Evolutionary conservation across 2,329 filamentous ascomycete species (phyloP).

Genomic region (Cladophialophora immunda): DNA sequence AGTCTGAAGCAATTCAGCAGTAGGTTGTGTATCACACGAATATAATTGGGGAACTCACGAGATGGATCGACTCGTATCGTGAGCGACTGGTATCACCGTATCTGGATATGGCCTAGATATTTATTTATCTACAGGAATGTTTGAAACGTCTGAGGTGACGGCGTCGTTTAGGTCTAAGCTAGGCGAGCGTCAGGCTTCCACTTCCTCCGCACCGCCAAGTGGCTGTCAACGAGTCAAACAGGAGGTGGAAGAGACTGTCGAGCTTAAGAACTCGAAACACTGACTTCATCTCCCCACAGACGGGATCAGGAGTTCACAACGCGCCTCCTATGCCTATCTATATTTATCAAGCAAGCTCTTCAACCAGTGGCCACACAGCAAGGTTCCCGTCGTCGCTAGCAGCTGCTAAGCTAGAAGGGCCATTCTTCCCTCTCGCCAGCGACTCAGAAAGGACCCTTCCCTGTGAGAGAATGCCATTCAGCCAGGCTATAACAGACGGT

Average conservation of each 20-base stretch:
- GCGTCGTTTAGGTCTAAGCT: no score
- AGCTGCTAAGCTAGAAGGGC: neutral
- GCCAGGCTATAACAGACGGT: neutral
- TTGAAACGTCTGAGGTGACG: no score
- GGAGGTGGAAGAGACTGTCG: no score
- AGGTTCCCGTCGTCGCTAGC: neutral
- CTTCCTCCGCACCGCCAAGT: no score
- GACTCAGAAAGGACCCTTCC: neutral
- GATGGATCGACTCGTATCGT: neutral
- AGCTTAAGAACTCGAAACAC: no score
- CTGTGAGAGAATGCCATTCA: neutral
- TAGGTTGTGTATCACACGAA: slow-evolving; percentile 5
- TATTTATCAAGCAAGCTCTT: neutral
- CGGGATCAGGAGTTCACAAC: no score
- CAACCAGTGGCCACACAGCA: neutral
- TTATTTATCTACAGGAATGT: no score
- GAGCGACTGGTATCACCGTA: neutral
- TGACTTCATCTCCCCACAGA: no score
- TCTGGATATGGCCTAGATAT: neutral
- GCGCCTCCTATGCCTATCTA: no score
- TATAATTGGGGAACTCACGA: slow-evolving; percentile 1
- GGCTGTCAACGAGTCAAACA: no score
- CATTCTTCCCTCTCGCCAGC: neutral
- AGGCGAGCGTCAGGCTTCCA: no score
- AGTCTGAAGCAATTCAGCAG: slow-evolving; percentile 20